Conservation (phyloP, 1,139 yeast genomes). For the Meyerozyma sp. region DNA sequence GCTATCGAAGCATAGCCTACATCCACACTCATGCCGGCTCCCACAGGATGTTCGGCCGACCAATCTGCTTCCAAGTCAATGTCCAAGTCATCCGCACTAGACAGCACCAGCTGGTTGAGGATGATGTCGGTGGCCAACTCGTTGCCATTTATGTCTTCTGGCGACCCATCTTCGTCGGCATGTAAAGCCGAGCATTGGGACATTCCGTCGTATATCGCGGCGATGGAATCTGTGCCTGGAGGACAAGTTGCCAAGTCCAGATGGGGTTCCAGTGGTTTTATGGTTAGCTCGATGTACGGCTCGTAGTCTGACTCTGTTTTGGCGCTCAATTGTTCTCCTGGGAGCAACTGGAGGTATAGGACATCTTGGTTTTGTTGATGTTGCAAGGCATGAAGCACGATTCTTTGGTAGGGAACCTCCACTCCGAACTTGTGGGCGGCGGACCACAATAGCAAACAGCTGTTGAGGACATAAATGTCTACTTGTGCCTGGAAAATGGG, state of each 20-base stretch:
- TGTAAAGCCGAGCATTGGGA: slow-evolving; percentile 37
- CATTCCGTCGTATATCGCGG: slow-evolving; percentile 30
- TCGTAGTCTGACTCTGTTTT: slow-evolving; percentile 11
- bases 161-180: slow-evolving; percentile 22
- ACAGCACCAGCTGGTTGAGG: background rate
- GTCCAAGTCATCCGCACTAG: slow-evolving; percentile 8
- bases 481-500: slow-evolving; percentile 12
- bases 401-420: slow-evolving; percentile 35
- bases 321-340: slow-evolving; percentile 1
- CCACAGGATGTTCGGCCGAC: slow-evolving; percentile 10
- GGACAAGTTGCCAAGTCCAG: slow-evolving; percentile 7
- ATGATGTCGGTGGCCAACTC: slow-evolving; percentile 6
- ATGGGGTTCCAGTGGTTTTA: slow-evolving; percentile 3
- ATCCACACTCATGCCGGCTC: slow-evolving; percentile 43
- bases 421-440: slow-evolving; percentile 23
- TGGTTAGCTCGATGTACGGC: slow-evolving; percentile 17
- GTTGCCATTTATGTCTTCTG: slow-evolving; percentile 15
- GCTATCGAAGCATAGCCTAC: slow-evolving; percentile 36
- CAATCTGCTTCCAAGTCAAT: slow-evolving; percentile 2
- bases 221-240: slow-evolving; percentile 4
- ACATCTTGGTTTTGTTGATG: slow-evolving; percentile 12
- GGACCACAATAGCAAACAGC: slow-evolving; percentile 34
- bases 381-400: slow-evolving; percentile 34
- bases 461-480: slow-evolving; percentile 34
- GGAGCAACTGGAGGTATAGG: slow-evolving; percentile 30